A percentile compares a stretch with the other conserved stretches of the same genome.
Evolutionary conservation across 2,329 filamentous ascomycete genomes (phyloP).

Genomic region (Chaetoscypha palmicola): DNA sequence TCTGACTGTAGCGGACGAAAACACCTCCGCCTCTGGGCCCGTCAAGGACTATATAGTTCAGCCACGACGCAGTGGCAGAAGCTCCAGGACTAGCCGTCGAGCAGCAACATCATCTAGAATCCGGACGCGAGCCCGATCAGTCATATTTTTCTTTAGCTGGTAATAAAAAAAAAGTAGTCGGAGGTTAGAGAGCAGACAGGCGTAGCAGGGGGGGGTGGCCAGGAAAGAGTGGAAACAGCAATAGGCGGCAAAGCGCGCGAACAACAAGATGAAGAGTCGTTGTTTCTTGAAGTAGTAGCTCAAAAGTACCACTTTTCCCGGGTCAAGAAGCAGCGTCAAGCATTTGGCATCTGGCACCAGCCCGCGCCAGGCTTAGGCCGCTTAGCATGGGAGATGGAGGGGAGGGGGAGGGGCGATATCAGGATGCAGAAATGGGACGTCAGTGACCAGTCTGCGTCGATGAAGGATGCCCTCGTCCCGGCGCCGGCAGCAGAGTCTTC

Average conservation of each 20-base stretch:
- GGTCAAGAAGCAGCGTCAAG: conserved; percentile 2
- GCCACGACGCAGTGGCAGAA: conserved; percentile 16
- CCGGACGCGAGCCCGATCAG: conserved; percentile 25
- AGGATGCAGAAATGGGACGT: neutral
- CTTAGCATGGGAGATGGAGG: neutral
- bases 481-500: neutral
- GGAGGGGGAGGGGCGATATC: neutral
- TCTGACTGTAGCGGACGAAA: conserved; percentile 4
- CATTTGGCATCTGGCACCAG: neutral
- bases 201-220: conserved; percentile 21
- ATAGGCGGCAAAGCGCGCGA: conserved; percentile 8
- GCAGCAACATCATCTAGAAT: conserved; percentile 8
- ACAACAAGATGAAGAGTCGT: conserved; percentile 11
- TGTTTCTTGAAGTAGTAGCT: conserved; percentile 7
- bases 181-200: conserved; percentile 18
- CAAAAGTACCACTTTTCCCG: conserved; percentile 10
- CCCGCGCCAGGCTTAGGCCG: neutral
- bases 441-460: neutral
- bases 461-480: neutral
- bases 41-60: conserved; percentile 23
- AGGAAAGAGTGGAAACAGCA: conserved; percentile 16
- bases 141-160: conserved; percentile 21
- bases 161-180: conserved; percentile 19
- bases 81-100: conserved; percentile 18
- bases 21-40: conserved; percentile 17